Base-by-base conservation (phyloP, 1,139 yeast species). In the Pichia sp. region DNA sequence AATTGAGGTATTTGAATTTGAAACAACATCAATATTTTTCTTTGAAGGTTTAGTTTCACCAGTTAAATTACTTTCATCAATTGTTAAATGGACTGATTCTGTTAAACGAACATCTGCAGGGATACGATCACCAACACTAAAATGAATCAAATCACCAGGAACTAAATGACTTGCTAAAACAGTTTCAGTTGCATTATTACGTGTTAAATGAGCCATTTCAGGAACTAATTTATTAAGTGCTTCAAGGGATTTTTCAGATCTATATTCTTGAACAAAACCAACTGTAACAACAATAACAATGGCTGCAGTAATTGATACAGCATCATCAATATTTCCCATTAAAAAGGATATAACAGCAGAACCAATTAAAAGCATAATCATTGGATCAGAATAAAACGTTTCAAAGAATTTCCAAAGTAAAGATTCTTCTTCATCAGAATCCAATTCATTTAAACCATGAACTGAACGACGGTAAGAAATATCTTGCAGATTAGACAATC, bases 251-350 rank as follows among this genome's bases (percentile, higher is more conserved):
- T 91, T 84, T 60, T 91, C 98, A 0, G 95, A 84, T 54, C 96
- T 73, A 59, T 88, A 88, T 61, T 91, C 98, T 63, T 91, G 98
- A 20, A 91, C 89, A 63, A 91, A 91, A 0, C 97, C 98, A 24
- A 91, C 98, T 0, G 93, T 76, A 8, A 89, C 96, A 24, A 89
- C 97, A 52, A 89, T 88, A 30, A 84, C 55, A 44, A 89, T 85
- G 6, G 97, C 97, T 50, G 87, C 68, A 0, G 94, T 80, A 55
- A 89, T 89, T 48, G 93, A 80, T 21, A 91, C 67, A 3, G 97
- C 95, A 61, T 91, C 98, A 60, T 89, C 96, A 30, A 79, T 77
- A 62, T 91, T 91, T 20, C 95, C 95, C 93, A 91, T 85, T 59
- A 85, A 64, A 52, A 91, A 82, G 50, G 93, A 80, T 28, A 91